These are phyloP conservation scores for Aurantiochytrium sp. DNA, from an alignment of 108 stramenopile species.

Conservation along the genomic window DNA sequence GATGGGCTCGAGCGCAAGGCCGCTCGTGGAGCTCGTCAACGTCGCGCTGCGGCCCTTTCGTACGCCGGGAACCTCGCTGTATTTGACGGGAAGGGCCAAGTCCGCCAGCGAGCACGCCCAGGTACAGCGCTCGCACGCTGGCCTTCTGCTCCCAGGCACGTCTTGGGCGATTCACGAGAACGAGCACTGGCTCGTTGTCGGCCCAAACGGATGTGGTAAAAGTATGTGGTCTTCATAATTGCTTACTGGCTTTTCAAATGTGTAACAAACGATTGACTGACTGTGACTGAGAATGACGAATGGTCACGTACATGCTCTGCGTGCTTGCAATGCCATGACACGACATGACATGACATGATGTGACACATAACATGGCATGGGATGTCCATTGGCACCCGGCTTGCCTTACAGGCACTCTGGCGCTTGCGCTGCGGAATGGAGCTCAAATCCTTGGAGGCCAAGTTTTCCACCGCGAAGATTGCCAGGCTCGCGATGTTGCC, in stretches of 20 bases:
- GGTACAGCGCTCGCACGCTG: not conserved
- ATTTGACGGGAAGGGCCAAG: not conserved
- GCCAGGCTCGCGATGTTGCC: not conserved
- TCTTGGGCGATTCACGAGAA: not conserved
- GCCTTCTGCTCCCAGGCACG: not conserved
- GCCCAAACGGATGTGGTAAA: not conserved
- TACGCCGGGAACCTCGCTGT: not conserved
- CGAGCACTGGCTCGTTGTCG: conserved; percentile 8
- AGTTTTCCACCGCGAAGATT: not conserved
- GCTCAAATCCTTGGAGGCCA: not conserved
- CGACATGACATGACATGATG: too few relatives aligned
- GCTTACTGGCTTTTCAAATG: too few relatives aligned
- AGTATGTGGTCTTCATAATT: not conserved
- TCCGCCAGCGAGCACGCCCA: not conserved
- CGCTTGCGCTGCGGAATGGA: not conserved
- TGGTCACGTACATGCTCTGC: too few relatives aligned
- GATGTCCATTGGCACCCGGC: too few relatives aligned
- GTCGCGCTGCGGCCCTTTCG: not conserved
- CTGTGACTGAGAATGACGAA: too few relatives aligned
- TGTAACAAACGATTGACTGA: too few relatives aligned
- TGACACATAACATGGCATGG: too few relatives aligned
- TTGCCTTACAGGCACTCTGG: not conserved
- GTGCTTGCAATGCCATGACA: too few relatives aligned
- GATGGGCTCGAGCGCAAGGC: not conserved
- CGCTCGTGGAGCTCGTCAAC: not conserved